These are phyloP conservation scores for Taphrina pruni DNA, from an alignment of 1,139 yeast species.

Conservation along the genomic window DNA sequence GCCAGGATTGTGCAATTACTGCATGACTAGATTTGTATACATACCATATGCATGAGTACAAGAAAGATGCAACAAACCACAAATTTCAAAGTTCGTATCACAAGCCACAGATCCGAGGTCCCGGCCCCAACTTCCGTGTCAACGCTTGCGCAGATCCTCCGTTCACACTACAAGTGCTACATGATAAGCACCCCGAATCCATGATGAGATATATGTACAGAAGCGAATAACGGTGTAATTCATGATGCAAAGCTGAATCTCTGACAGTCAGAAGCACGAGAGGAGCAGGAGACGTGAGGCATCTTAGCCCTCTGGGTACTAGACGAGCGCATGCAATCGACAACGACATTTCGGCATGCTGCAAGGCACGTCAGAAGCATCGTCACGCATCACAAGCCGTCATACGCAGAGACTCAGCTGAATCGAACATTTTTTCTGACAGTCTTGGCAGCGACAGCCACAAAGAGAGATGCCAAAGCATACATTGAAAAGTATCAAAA, in stretches of 20 bases:
- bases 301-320: neutral
- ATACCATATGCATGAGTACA: no score
- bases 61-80: neutral
- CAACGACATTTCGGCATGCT: constrained; percentile 9
- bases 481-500: constrained; percentile 58
- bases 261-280: no score
- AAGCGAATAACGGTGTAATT: no score
- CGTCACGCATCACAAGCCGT: constrained; percentile 39
- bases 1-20: no score
- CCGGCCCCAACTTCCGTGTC: neutral
- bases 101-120: constrained; percentile 13
- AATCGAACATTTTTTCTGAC: constrained; percentile 61
- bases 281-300: neutral
- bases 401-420: constrained; percentile 30
- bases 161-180: no score
- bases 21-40: no score
- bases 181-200: no score
- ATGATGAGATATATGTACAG: no score
- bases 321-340: neutral
- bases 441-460: constrained; percentile 67
- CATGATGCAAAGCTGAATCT: neutral
- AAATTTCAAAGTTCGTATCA: constrained; percentile 6
- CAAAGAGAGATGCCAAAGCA: constrained; percentile 68
- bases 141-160: neutral
- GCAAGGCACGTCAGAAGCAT: constrained; percentile 19